A percentile compares a stretch with the other conserved stretches of the same genome.
These are phyloP conservation scores for Adansonia grandidieri DNA, from an alignment of 441 rosid species.

Conservation along the genomic window DNA sequence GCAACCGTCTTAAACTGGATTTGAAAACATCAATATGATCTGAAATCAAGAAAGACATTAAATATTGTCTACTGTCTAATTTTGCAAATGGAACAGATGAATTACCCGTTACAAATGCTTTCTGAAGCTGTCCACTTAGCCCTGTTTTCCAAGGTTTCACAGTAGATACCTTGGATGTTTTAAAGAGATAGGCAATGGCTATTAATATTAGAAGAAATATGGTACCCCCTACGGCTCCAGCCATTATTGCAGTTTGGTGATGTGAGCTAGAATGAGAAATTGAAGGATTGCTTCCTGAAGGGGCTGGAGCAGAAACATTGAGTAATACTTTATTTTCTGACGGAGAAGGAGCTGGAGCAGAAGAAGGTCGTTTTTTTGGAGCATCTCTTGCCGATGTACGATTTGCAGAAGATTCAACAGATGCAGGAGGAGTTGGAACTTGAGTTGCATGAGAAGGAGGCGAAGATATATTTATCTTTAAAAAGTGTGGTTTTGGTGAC, in stretches of 20 bases:
- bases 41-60: not conserved
- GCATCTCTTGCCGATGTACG: not conserved
- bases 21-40: not conserved
- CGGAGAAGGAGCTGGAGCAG: slow-evolving; percentile 17
- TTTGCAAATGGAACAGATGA: slow-evolving; percentile 20
- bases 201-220: slow-evolving; percentile 35
- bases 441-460: not conserved
- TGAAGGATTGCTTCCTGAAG: not conserved
- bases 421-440: not conserved
- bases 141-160: slow-evolving; percentile 79
- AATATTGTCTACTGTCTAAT: not conserved
- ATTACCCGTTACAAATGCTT: slow-evolving; percentile 66
- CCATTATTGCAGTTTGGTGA: slow-evolving; percentile 13
- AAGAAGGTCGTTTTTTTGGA: slow-evolving; percentile 24
- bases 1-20: not conserved
- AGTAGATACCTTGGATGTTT: slow-evolving; percentile 40
- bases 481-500: not conserved
- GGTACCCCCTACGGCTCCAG: slow-evolving; percentile 39
- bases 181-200: slow-evolving; percentile 38
- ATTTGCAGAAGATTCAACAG: not conserved
- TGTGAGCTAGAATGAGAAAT: slow-evolving; percentile 23
- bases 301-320: not conserved
- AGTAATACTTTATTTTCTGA: not conserved
- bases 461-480: not conserved
- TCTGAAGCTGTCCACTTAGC: slow-evolving; percentile 72